These are phyloP conservation scores for Dacryopinax spathularia DNA, from an alignment of 768 basidiomycete genomes.

Conservation along the genomic window DNA sequence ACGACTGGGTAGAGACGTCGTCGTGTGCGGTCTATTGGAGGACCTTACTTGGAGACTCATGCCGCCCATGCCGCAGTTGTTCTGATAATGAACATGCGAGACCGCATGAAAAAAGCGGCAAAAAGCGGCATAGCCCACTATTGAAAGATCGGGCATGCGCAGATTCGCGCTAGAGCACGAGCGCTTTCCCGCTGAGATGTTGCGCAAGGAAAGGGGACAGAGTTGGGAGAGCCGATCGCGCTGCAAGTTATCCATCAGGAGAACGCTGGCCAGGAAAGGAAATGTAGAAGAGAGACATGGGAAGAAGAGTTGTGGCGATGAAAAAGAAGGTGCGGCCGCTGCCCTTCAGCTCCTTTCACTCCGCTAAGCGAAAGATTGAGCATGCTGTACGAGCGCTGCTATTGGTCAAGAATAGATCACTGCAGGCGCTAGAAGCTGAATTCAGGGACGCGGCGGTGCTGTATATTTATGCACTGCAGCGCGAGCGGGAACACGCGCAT, in stretches of 20 bases:
- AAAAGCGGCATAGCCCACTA: not conserved
- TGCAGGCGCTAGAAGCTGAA: not conserved
- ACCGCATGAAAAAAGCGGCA: not conserved
- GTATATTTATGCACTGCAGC: not conserved
- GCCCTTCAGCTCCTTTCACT: not conserved
- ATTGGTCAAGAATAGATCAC: not conserved
- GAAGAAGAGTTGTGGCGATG: not conserved
- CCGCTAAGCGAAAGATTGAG: not conserved
- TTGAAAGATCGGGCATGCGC: not conserved
- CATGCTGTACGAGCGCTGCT: not conserved
- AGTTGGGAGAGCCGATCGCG: not conserved
- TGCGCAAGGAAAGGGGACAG: not conserved
- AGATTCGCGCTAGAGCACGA: not conserved
- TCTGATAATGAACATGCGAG: not conserved
- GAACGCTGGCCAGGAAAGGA: not conserved
- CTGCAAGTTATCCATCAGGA: not conserved
- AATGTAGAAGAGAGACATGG: not conserved
- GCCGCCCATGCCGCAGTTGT: not conserved
- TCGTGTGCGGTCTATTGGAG: conserved; percentile 3
- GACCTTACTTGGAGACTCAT: not conserved
- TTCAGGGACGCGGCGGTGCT: not conserved
- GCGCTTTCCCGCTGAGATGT: not conserved
- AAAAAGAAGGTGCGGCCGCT: not conserved
- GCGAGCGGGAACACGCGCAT: not conserved
- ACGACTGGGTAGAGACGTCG: not conserved